Percentiles rank a stretch among this genome's conserved stretches.
Evolutionary conservation across 495 filamentous ascomycete genomes (phyloP).

Genomic region (Penicillium atrosanguineum): DNA sequence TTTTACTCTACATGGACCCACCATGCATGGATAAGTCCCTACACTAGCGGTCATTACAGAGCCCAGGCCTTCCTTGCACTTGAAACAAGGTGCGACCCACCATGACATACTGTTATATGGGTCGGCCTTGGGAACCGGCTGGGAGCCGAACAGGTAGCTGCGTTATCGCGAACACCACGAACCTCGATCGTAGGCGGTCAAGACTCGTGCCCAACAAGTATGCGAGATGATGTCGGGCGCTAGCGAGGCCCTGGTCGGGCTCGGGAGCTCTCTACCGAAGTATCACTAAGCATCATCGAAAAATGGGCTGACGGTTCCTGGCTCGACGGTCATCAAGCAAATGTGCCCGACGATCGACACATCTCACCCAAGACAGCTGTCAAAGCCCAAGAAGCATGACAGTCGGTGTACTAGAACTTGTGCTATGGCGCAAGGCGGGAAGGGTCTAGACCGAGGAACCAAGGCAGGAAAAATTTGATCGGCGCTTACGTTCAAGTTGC

Average conservation of each 20-base stretch:
- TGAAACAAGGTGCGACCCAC: neutral
- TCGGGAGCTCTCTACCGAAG: slow-evolving; percentile 18
- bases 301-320: slow-evolving; percentile 25
- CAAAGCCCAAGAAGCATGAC: slow-evolving; percentile 12
- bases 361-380: slow-evolving; percentile 4
- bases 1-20: neutral
- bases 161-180: neutral
- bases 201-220: slow-evolving; percentile 23
- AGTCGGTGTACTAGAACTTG: slow-evolving; percentile 5
- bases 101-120: neutral
- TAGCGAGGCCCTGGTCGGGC: slow-evolving; percentile 9
- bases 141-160: neutral
- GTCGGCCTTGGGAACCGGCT: neutral
- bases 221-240: slow-evolving; percentile 24
- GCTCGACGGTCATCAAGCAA: slow-evolving; percentile 26
- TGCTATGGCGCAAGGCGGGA: neutral
- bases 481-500: slow-evolving; percentile 11
- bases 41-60: neutral
- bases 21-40: neutral
- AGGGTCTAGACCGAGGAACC: slow-evolving; percentile 11
- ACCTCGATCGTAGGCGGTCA: slow-evolving; percentile 10
- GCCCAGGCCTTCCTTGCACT: neutral
- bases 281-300: slow-evolving; percentile 16
- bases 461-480: slow-evolving; percentile 3
- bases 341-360: slow-evolving; percentile 25